A percentile compares a stretch with the other conserved stretches of the same genome.
These are phyloP conservation scores for Platanthera zijinensis DNA, from an alignment of 106 monocot species.

Conservation along the genomic window DNA sequence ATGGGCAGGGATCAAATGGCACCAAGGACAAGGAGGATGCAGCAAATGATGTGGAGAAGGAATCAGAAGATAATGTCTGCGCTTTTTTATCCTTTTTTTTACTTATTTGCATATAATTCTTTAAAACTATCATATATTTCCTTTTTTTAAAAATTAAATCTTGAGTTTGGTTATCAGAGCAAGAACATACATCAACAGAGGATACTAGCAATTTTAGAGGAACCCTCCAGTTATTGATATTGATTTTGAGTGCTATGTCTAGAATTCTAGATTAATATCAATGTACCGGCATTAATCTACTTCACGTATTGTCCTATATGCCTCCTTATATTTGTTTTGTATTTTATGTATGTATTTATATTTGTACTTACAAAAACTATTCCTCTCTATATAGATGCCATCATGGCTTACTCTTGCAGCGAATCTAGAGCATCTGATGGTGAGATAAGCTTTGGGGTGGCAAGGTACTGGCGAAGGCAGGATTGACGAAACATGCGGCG, in stretches of 20 bases:
- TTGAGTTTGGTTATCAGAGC: not conserved
- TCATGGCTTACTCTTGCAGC: too few relatives aligned
- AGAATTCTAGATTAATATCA: not conserved
- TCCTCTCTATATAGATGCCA: too few relatives aligned
- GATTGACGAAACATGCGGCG: too few relatives aligned
- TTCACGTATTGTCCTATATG: too few relatives aligned
- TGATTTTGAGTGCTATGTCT: not conserved
- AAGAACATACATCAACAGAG: not conserved
- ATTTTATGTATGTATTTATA: too few relatives aligned
- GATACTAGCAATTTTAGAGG: not conserved
- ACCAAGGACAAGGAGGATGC: not conserved
- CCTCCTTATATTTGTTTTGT: too few relatives aligned
- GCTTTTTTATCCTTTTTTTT: not conserved
- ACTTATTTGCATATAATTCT: not conserved
- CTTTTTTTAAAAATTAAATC: not conserved
- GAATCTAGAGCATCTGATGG: too few relatives aligned
- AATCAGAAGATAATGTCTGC: slow-evolving; percentile 10
- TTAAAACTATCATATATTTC: not conserved
- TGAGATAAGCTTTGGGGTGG: too few relatives aligned
- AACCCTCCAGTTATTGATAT: not conserved
- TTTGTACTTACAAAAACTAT: too few relatives aligned
- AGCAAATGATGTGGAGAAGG: not conserved
- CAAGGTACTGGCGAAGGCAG: too few relatives aligned
- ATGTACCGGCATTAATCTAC: too few relatives aligned
- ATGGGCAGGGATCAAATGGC: not conserved